Evolutionary conservation across 495 filamentous ascomycete genomes (phyloP).

Genomic region (Mycothermus thermophilus): DNA sequence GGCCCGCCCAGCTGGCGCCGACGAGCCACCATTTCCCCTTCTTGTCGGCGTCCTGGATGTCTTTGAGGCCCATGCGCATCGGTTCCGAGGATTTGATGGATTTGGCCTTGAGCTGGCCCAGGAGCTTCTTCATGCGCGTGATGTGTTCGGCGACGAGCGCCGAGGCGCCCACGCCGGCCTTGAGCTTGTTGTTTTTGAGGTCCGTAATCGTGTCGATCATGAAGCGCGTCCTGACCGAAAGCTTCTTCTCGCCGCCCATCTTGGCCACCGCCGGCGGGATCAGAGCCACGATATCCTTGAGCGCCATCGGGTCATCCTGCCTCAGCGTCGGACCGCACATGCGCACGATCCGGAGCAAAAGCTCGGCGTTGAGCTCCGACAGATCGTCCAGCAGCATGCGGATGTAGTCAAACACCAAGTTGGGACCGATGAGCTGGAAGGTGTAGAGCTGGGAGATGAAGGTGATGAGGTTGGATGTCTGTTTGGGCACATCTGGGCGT

Average conservation of each 20-base stretch:
- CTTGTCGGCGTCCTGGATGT: conserved; percentile 67
- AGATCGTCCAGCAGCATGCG: conserved; percentile 59
- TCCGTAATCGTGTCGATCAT: conserved; percentile 96
- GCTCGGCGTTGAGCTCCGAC: conserved; percentile 81
- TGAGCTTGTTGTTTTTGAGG: conserved; percentile 85
- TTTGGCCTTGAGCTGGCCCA: conserved; percentile 59
- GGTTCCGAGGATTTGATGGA: conserved; percentile 64
- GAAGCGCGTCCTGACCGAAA: conserved; percentile 86
- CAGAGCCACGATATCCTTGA: conserved; percentile 78
- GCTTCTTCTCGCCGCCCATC: conserved; percentile 44
- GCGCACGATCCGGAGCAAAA: conserved; percentile 72
- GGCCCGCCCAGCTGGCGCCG: conserved; percentile 71
- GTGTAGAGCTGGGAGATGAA: conserved; percentile 81
- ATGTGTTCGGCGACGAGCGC: conserved; percentile 58
- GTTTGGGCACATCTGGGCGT: conserved; percentile 42
- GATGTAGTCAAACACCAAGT: conserved; percentile 80
- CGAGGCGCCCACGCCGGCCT: conserved; percentile 49
- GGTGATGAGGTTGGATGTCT: conserved; percentile 64
- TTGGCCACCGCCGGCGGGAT: conserved; percentile 58
- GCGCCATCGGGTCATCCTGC: conserved; percentile 76
- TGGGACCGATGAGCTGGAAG: conserved; percentile 73
- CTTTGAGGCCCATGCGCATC: conserved; percentile 61
- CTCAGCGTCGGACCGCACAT: conserved; percentile 70
- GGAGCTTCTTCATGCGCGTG: conserved; percentile 68
- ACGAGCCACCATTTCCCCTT: conserved; percentile 98